Conservation (phyloP, 202 grass and related monocot genomes). For the Saccharum hybrid region DNA sequence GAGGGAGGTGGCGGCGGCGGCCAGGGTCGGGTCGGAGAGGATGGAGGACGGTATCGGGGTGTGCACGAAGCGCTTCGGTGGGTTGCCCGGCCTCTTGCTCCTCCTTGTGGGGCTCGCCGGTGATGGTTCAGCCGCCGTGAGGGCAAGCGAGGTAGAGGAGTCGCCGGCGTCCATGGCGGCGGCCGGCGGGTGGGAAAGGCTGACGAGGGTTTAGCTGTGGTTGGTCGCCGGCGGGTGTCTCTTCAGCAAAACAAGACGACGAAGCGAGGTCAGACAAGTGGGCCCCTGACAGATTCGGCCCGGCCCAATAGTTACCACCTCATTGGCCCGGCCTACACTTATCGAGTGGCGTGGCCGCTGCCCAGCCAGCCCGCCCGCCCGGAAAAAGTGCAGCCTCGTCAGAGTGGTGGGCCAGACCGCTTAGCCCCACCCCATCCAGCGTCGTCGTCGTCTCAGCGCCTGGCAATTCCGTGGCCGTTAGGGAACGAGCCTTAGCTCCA, state of each 20-base stretch:
- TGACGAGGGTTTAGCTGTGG: conserved; percentile 29
- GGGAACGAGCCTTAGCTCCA: too few relatives aligned
- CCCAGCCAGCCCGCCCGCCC: background rate
- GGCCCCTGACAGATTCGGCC: background rate
- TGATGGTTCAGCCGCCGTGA: conserved; percentile 12
- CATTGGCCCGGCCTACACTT: background rate
- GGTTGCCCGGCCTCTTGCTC: conserved; percentile 18
- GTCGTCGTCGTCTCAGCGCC: too few relatives aligned
- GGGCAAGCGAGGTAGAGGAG: conserved; percentile 43
- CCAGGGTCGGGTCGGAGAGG: conserved; percentile 73
- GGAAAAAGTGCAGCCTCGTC: conserved; percentile 23
- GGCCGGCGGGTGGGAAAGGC: background rate
- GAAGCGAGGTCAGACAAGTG: background rate
- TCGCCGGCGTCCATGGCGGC: conserved; percentile 57
- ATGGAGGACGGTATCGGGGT: conserved; percentile 77
- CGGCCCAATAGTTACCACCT: background rate
- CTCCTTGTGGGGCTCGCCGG: conserved; percentile 47
- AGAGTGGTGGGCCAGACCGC: too few relatives aligned
- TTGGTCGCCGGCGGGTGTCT: background rate
- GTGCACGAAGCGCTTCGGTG: conserved; percentile 82
- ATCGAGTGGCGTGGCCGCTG: background rate
- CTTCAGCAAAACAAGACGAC: background rate
- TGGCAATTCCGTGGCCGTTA: too few relatives aligned
- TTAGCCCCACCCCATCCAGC: too few relatives aligned
- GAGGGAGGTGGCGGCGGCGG: conserved; percentile 68